phyloP scores from a whole-genome alignment of 179 eudicot species.

The Kewa caespitosa region DNA sequence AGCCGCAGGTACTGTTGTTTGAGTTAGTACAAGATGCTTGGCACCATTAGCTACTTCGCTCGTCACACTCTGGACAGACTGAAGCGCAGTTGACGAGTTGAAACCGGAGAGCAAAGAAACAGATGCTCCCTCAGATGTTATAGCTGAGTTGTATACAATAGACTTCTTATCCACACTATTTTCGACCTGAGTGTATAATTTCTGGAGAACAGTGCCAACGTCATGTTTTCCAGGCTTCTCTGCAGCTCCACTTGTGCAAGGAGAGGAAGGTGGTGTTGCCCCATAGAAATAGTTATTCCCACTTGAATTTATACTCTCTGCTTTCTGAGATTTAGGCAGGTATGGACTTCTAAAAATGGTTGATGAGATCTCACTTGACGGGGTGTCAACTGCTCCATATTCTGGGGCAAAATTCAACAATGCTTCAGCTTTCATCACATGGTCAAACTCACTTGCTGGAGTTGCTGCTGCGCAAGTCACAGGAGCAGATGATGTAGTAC shows the following conservation, averaged over 20 bases:
- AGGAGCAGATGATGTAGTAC: slow-evolving; percentile 43
- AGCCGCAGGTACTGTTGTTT: slow-evolving; percentile 69
- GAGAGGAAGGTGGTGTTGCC: slow-evolving; percentile 87
- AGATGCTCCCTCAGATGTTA: slow-evolving; percentile 40
- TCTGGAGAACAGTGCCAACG: slow-evolving; percentile 36
- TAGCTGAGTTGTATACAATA: slow-evolving; percentile 28
- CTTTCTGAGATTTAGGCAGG: slow-evolving; percentile 65
- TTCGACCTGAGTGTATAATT: slow-evolving; percentile 63
- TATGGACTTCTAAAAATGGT: slow-evolving; percentile 79
- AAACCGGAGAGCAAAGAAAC: slow-evolving; percentile 46
- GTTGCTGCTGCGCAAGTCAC: slow-evolving; percentile 46
- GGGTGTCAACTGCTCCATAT: slow-evolving; percentile 88
- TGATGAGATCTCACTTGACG: slow-evolving; percentile 63
- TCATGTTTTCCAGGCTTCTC: slow-evolving; percentile 61
- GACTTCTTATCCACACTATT: slow-evolving; percentile 37
- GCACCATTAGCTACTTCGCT: slow-evolving; percentile 40
- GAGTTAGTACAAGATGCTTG: slow-evolving; percentile 51
- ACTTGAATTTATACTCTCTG: slow-evolving; percentile 72
- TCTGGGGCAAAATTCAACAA: slow-evolving; percentile 87
- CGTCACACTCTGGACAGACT: slow-evolving; percentile 36
- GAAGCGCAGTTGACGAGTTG: slow-evolving; percentile 39
- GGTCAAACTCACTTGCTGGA: slow-evolving; percentile 62
- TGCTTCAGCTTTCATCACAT: slow-evolving; percentile 87
- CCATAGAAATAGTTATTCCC: slow-evolving; percentile 69
- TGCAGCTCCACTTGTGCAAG: slow-evolving; percentile 54